Conservation (phyloP, 2,329 filamentous ascomycete genomes). For the Pyricularia sp. region DNA sequence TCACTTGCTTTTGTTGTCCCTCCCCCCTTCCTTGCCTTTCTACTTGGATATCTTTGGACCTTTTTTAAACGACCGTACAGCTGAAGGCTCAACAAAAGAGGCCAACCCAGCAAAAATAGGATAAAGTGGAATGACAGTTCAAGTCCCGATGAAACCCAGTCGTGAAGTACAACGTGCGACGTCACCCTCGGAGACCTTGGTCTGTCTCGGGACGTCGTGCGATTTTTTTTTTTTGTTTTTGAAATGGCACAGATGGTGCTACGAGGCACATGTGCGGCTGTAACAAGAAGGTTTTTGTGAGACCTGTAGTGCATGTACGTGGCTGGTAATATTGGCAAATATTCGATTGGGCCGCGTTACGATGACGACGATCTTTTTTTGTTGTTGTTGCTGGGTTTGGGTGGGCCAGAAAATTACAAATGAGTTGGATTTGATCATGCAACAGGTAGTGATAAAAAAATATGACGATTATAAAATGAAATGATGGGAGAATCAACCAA, state of each 20-base stretch:
- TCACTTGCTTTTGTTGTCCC: background rate
- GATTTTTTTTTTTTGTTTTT: too few relatives aligned
- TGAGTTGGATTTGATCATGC: background rate
- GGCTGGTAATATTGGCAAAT: background rate
- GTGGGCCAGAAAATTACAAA: background rate
- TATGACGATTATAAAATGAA: background rate
- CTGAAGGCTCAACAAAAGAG: too few relatives aligned
- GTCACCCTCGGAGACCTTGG: background rate
- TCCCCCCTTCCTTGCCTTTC: background rate
- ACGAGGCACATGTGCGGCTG: background rate
- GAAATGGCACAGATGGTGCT: background rate
- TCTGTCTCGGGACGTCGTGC: background rate
- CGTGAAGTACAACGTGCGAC: background rate
- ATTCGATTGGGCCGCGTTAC: background rate
- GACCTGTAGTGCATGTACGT: background rate
- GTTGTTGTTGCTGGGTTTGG: background rate
- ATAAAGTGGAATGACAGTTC: background rate
- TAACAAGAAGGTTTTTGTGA: background rate
- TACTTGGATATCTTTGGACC: background rate
- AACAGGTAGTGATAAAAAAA: too few relatives aligned
- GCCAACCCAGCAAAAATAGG: background rate
- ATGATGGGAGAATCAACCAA: background rate
- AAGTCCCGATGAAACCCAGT: background rate
- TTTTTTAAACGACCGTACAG: too few relatives aligned
- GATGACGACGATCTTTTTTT: background rate